Base-by-base conservation (phyloP, 2,329 filamentous ascomycete species). In the Pseudogymnoascus sp. region DNA sequence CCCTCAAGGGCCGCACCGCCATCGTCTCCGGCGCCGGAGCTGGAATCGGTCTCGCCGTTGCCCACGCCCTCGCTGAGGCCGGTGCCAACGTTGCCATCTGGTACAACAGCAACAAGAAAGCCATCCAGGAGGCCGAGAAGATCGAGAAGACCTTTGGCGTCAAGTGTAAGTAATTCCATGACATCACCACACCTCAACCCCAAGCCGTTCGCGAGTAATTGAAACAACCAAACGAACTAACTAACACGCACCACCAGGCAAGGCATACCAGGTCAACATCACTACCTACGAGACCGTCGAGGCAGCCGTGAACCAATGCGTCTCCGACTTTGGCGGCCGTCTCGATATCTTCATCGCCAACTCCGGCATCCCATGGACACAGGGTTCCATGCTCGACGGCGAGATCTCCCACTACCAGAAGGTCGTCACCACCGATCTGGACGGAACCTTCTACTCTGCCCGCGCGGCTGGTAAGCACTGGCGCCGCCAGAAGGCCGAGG, bases 321-420 rank as follows among this genome's bases (percentile, higher is more conserved):
- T 86, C 45, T 72, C 77, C 64, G 88, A 92, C 14, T 89, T 92
- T 75, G 86, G 88, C 70, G 86, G 86, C 64, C 83, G 88, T 4
- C 82, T 93, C 7, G 90, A 92, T 69, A 79, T 91, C 67, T 91
- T 93, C 69, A 83, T 92, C 49, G 89, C 90, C 68, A 93, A 94
- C 72, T 86, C 87, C 12, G 89, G 89, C 60, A 86, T 92, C 61
- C 81, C 86, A 0, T 92, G 88, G 88, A 86, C 82, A 2, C 80
- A 90, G 64, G 87, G 87, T 0, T 72, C 85, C 7, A 84, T 88
- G 71, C 78, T 90, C 37, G 85, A 90, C 65, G 87, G 85, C 23
- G 76, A 83, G 4, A 71, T 86, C 16, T 81, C 84, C 16, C 82
- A 84, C 69, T 90, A 89, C 76, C 80, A 80, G 59, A 82, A 85